phyloP scores from a whole-genome alignment of 73 alveolate genomes.

The Paramecium bursaria region DNA sequence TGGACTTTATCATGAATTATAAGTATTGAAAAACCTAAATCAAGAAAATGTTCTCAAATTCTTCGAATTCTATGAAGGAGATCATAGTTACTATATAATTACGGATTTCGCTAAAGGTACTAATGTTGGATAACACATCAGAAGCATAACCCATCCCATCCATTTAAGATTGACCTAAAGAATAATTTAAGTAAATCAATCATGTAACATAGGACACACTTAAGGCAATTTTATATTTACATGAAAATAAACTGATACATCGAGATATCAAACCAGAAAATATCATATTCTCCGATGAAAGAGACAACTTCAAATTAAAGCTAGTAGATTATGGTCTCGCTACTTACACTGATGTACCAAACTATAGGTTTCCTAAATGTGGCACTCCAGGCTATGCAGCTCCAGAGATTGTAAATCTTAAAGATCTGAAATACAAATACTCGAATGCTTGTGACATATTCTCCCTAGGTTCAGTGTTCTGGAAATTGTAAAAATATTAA shows the following conservation, averaged over 20 bases:
- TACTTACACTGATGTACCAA: constrained; percentile 1
- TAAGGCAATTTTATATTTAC: constrained; percentile 48
- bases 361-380: constrained; percentile 2
- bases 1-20: constrained; percentile 22
- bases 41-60: background rate
- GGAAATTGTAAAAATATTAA: constrained; percentile 24
- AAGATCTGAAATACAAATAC: constrained; percentile 18
- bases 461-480: constrained; percentile 59
- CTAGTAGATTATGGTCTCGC: constrained; percentile 57
- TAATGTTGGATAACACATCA: background rate
- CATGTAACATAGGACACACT: constrained; percentile 24
- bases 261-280: constrained; percentile 63
- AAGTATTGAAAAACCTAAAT: background rate
- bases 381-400: constrained; percentile 69
- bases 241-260: constrained; percentile 43
- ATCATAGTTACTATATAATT: constrained; percentile 17
- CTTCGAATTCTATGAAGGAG: constrained; percentile 12
- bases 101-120: background rate
- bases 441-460: constrained; percentile 34
- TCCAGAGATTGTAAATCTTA: constrained; percentile 58
- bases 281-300: constrained; percentile 27
- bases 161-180: background rate
- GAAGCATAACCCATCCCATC: background rate
- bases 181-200: constrained; percentile 15
- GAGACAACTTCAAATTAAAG: constrained; percentile 4